Conservation (phyloP, 306 rosid species). For the Lablab purpureus region DNA sequence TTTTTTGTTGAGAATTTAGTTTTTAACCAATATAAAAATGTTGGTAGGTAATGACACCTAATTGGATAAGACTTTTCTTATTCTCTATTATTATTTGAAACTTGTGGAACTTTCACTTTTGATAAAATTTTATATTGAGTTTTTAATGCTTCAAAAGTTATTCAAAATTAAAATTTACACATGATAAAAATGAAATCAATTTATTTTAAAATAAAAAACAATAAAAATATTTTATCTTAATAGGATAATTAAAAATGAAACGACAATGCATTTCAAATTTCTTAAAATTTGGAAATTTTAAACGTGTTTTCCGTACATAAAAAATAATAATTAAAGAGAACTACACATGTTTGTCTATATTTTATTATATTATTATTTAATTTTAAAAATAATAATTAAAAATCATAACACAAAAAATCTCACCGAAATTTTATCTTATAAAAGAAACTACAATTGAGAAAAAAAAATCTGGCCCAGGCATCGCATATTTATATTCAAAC, state of each 20-base stretch:
- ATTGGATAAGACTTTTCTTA: not conserved
- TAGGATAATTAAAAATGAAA: not conserved
- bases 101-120: not conserved
- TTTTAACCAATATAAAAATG: not conserved
- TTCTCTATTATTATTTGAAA: not conserved
- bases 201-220: not conserved
- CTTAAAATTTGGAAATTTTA: not conserved
- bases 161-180: not conserved
- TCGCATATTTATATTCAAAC: slow-evolving; percentile 71
- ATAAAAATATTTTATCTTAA: not conserved
- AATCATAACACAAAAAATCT: not conserved
- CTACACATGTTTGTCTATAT: not conserved
- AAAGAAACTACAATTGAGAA: not conserved
- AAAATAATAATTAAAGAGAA: not conserved
- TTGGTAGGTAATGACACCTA: not conserved
- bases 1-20: not conserved
- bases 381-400: not conserved
- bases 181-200: not conserved
- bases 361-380: not conserved
- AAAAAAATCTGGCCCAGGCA: slow-evolving; percentile 26
- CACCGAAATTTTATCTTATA: not conserved
- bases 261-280: not conserved
- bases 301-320: not conserved
- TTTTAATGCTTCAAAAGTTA: not conserved
- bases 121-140: not conserved